A percentile compares a stretch with the other conserved stretches of the same genome.
Evolutionary conservation across 2,329 filamentous ascomycete genomes (phyloP).

Genomic region (Lecanicillium sp.): DNA sequence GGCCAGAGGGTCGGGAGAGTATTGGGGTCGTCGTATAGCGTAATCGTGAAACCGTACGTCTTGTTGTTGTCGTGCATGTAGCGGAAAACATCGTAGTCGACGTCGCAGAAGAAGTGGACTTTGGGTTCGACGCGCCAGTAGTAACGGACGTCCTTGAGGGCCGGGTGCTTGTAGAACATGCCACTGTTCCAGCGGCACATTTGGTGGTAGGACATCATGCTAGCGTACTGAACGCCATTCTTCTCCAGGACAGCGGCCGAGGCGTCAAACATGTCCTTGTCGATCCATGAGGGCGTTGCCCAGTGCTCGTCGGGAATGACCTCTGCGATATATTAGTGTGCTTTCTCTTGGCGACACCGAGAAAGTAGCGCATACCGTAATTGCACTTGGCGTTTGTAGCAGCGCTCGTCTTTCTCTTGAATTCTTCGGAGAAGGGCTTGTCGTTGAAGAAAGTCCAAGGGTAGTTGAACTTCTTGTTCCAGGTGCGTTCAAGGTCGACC

Average conservation of each 20-base stretch:
- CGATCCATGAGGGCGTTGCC: conserved; percentile 89
- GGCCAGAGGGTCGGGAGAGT: conserved; percentile 89
- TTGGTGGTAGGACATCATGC: conserved; percentile 87
- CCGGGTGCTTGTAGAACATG: conserved; percentile 94
- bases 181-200: conserved; percentile 99
- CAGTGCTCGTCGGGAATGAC: conserved; percentile 92
- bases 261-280: conserved; percentile 76
- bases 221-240: conserved; percentile 83
- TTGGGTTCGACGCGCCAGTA: conserved; percentile 99
- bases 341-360: conserved; percentile 1
- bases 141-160: conserved; percentile 73
- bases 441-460: conserved; percentile 99
- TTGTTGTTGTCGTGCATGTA: conserved; percentile 99
- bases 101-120: conserved; percentile 97
- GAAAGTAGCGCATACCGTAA: conserved; percentile 55
- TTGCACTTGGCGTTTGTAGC: conserved; percentile 82
- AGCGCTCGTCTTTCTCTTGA: conserved; percentile 74
- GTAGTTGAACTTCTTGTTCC: conserved; percentile 99
- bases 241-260: conserved; percentile 78
- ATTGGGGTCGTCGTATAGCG: conserved; percentile 85
- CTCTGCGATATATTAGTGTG: conserved; percentile 44
- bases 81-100: conserved; percentile 97
- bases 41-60: conserved; percentile 98
- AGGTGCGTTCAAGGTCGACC: conserved; percentile 85
- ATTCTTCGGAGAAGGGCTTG: conserved; percentile 85